Percentiles rank a stretch among this genome's conserved stretches.
These are phyloP conservation scores for Pisolithus orientalis DNA, from an alignment of 768 basidiomycete genomes.

Conservation along the genomic window DNA sequence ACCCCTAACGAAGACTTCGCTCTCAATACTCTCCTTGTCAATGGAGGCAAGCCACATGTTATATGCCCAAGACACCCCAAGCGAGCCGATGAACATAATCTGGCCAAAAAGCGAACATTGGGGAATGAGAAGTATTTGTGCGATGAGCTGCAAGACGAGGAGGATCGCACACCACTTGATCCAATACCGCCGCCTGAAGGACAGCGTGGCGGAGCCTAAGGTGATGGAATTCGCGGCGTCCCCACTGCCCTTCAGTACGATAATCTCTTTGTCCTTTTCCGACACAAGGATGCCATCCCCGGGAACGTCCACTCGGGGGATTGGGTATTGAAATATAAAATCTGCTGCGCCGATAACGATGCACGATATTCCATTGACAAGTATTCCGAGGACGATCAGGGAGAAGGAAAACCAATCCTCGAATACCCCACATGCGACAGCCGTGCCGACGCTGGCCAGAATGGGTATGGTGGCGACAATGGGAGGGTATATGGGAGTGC, in stretches of 20 bases:
- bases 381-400: slow-evolving; percentile 26
- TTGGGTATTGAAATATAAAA: slow-evolving; percentile 11
- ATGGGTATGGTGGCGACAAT: slow-evolving; percentile 21
- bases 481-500: background rate
- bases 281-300: slow-evolving; percentile 24
- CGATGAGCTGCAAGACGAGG: slow-evolving; percentile 23
- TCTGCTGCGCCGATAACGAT: slow-evolving; percentile 20
- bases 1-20: slow-evolving; percentile 18
- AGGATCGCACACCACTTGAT: slow-evolving; percentile 22
- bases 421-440: slow-evolving; percentile 17
- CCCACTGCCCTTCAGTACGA: slow-evolving; percentile 26
- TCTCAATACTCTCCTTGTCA: slow-evolving; percentile 21
- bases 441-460: slow-evolving; percentile 15
- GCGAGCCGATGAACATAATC: slow-evolving; percentile 28
- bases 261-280: slow-evolving; percentile 12
- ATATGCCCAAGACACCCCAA: slow-evolving; percentile 29
- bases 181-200: slow-evolving; percentile 6
- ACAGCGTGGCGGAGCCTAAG: slow-evolving; percentile 19
- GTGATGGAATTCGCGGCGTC: slow-evolving; percentile 23
- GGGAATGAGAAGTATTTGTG: slow-evolving; percentile 27
- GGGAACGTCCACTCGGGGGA: slow-evolving; percentile 12
- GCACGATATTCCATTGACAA: slow-evolving; percentile 23
- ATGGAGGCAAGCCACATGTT: slow-evolving; percentile 25
- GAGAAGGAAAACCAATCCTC: slow-evolving; percentile 26
- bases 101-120: slow-evolving; percentile 30